Base-by-base conservation (phyloP, 2,329 filamentous ascomycete species). In the Amylocarpus encephaloides region DNA sequence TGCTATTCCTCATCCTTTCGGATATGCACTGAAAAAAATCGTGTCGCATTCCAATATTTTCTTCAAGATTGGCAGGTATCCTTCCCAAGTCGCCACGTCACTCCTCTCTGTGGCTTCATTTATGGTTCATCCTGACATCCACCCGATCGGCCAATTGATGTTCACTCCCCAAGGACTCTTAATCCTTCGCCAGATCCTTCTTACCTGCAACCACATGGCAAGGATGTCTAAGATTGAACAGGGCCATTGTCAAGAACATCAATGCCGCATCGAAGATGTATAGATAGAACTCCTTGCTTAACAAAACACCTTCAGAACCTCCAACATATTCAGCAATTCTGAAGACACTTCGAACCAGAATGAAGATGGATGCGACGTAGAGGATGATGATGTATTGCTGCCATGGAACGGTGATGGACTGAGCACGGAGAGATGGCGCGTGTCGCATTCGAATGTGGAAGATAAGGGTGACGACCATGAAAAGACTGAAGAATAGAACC, bases 401-500 rank as follows among this genome's bases (percentile, higher is more conserved):
- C 70, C 66, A 61, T 22, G 51, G 53, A 5, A 59, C 39, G n/a
- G 34, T 22, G n/a, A 54, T 15, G 19, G 44, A 33, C 29, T 46
- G 44, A 5, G 59, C 55, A n/a, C 40, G 46, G 1, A 34, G 18
- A 4, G 67, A 65, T 0, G 67, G 66, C 3, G 48, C 42, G 3
- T 53, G 57, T 1, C 50, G 55, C 19, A 74, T 64, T 1, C 72
- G 65, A 2, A 53, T 49, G 52, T 78, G 70, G 62, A 77, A 78
- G 1, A 73, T 53, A 1, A 65, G 55, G 0, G 72, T 66, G 0
- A 72, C 66, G 1, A 70, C 47, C 19, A 78, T 64, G 56, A 79
- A 79, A 47, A 76, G 66, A 12, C 67, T 66, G 55, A 79, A 79
- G 55, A 76, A 72, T 13, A 73, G 22, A 6, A 79, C 67, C 56